phyloP scores from a whole-genome alignment of 768 basidiomycete species.

The Coprinopsis strossmayeri region DNA sequence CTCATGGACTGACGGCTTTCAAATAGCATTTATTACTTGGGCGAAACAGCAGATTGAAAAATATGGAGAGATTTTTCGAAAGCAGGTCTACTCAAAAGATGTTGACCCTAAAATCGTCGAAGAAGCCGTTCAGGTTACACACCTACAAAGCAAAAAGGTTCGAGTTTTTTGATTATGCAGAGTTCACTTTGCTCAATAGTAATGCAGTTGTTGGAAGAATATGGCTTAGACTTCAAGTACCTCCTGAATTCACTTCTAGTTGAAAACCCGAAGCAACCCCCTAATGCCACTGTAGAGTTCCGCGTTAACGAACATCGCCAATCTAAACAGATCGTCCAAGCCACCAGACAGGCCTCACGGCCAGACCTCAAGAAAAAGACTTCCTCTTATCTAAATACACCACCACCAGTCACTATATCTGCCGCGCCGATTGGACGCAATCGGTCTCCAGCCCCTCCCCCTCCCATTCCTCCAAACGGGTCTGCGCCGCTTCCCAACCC shows the following conservation, averaged over 20 bases:
- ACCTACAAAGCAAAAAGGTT: constrained; percentile 81
- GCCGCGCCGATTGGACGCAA: constrained; percentile 24
- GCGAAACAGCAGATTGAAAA: constrained; percentile 78
- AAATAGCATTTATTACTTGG: constrained; percentile 91
- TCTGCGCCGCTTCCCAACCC: constrained; percentile 9
- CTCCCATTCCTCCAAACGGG: constrained; percentile 3
- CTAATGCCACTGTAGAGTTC: constrained; percentile 23
- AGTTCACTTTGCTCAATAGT: background rate
- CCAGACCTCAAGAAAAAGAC: constrained; percentile 5
- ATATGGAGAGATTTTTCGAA: constrained; percentile 80
- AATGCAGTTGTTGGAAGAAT: constrained; percentile 77
- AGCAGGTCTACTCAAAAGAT: constrained; percentile 87
- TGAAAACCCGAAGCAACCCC: constrained; percentile 37
- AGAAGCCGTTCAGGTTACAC: constrained; percentile 73
- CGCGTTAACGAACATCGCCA: constrained; percentile 24
- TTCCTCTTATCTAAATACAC: constrained; percentile 16
- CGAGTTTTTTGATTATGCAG: constrained; percentile 9
- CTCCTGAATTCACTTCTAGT: constrained; percentile 72
- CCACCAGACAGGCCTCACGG: background rate
- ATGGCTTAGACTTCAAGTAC: constrained; percentile 90
- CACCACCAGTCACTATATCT: constrained; percentile 22
- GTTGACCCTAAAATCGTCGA: constrained; percentile 63
- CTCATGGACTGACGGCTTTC: too few relatives aligned
- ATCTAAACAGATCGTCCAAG: constrained; percentile 22
- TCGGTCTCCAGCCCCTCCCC: constrained; percentile 20